Evolutionary conservation across 352 stramenopile species (phyloP).

Genomic region (Pythium aristosporum): DNA sequence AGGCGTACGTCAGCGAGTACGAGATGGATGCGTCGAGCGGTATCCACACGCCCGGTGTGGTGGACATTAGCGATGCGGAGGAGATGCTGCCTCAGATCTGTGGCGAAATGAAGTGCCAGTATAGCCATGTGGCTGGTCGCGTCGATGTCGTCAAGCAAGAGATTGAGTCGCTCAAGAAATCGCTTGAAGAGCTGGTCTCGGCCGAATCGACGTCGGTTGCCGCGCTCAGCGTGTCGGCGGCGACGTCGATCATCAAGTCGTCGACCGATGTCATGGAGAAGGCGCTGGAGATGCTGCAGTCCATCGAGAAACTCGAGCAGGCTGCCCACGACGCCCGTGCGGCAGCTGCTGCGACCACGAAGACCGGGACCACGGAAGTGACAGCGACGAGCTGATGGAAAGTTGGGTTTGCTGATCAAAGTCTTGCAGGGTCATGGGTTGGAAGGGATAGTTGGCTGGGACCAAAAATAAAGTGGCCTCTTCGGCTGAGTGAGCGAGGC

Average conservation of each 20-base stretch:
- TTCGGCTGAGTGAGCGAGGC: not conserved
- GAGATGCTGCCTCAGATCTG: slow-evolving; percentile 62
- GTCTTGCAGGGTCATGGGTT: not conserved
- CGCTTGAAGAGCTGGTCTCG: slow-evolving; percentile 14
- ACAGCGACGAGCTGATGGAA: slow-evolving; percentile 18
- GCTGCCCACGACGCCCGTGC: slow-evolving; percentile 8
- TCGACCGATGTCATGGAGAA: slow-evolving; percentile 55
- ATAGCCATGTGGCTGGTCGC: slow-evolving; percentile 46
- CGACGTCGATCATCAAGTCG: slow-evolving; percentile 53
- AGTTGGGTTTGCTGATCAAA: not conserved
- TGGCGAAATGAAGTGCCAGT: slow-evolving; percentile 71
- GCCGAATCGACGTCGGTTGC: slow-evolving; percentile 34
- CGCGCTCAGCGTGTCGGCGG: slow-evolving; percentile 53
- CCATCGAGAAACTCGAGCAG: slow-evolving; percentile 39
- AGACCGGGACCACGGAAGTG: slow-evolving; percentile 8
- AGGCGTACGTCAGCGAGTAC: slow-evolving; percentile 43
- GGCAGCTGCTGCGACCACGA: not conserved
- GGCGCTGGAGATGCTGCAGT: slow-evolving; percentile 50
- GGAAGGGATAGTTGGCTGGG: not conserved
- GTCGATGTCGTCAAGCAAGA: slow-evolving; percentile 53
- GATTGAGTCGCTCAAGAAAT: slow-evolving; percentile 31
- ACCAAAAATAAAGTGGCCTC: not conserved
- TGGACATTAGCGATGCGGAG: slow-evolving; percentile 60
- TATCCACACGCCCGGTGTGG: slow-evolving; percentile 64
- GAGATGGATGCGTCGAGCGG: slow-evolving; percentile 41